phyloP scores from a whole-genome alignment of 1,284 basidiomycete species.

The Leccinum variabile region DNA sequence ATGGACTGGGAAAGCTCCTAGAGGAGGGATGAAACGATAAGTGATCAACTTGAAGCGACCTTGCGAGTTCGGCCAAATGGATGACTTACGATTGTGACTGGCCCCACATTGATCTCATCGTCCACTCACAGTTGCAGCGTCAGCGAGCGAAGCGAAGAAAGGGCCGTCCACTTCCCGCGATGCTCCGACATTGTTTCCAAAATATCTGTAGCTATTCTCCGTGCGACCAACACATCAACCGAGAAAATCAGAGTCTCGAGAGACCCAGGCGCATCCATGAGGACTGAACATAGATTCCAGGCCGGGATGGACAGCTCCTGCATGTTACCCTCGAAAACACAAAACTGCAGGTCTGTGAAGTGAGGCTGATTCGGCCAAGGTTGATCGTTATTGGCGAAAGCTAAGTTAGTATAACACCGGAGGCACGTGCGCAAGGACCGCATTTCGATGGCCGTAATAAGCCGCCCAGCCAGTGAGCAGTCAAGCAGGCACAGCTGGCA shows the following conservation, averaged over 20 bases:
- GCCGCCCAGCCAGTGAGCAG: not conserved
- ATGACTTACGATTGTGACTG: not conserved
- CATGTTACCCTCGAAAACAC: too few relatives aligned
- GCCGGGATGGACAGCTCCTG: too few relatives aligned
- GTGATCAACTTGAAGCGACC: not conserved
- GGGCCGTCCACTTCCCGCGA: not conserved
- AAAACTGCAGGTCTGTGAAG: too few relatives aligned
- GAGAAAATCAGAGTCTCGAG: not conserved
- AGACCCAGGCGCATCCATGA: not conserved
- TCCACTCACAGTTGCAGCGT: not conserved
- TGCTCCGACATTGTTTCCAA: not conserved
- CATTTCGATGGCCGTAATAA: not conserved
- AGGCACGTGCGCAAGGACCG: not conserved
- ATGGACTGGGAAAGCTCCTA: not conserved
- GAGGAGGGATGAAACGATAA: not conserved
- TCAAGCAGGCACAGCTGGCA: not conserved
- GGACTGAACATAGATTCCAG: too few relatives aligned
- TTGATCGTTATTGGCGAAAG: too few relatives aligned
- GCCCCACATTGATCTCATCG: not conserved
- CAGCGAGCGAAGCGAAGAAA: not conserved
- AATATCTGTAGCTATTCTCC: not conserved
- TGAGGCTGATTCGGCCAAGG: too few relatives aligned
- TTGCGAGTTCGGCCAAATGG: too few relatives aligned
- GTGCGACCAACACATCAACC: not conserved
- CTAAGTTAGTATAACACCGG: too few relatives aligned